These are phyloP conservation scores for Paxillus involutus DNA, from an alignment of 768 basidiomycete genomes.

Conservation along the genomic window DNA sequence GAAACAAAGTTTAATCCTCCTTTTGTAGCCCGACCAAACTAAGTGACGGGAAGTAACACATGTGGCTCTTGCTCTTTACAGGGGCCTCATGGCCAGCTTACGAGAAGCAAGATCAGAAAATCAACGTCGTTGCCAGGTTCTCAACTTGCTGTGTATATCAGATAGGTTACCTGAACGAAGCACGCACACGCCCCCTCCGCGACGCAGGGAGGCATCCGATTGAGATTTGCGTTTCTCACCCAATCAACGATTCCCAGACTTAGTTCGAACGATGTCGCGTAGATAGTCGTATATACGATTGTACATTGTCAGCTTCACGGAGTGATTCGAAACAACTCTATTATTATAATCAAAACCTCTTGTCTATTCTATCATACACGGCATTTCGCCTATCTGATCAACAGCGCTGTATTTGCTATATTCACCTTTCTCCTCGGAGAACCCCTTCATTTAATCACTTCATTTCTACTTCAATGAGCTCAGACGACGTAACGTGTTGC, in stretches of 20 bases:
- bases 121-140: not conserved
- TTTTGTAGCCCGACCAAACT: not conserved
- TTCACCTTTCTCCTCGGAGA: conserved; percentile 17
- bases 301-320: not conserved
- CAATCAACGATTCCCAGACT: conserved; percentile 6
- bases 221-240: not conserved
- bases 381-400: conserved; percentile 1
- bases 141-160: not conserved
- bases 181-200: not conserved
- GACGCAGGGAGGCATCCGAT: not conserved
- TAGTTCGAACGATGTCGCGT: not conserved
- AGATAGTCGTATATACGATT: not conserved
- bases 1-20: not conserved
- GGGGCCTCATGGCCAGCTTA: conserved; percentile 2
- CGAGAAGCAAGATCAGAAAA: not conserved
- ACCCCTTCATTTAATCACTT: not conserved
- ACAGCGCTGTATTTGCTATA: conserved; percentile 1
- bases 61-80: not conserved
- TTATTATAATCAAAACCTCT: not conserved
- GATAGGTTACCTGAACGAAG: not conserved
- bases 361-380: not conserved
- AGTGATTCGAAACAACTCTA: not conserved
- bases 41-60: not conserved
- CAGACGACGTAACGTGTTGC: not conserved
- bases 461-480: not conserved